These are phyloP conservation scores for Retiboletus fuscus DNA, from an alignment of 1,284 basidiomycete genomes.

Conservation along the genomic window DNA sequence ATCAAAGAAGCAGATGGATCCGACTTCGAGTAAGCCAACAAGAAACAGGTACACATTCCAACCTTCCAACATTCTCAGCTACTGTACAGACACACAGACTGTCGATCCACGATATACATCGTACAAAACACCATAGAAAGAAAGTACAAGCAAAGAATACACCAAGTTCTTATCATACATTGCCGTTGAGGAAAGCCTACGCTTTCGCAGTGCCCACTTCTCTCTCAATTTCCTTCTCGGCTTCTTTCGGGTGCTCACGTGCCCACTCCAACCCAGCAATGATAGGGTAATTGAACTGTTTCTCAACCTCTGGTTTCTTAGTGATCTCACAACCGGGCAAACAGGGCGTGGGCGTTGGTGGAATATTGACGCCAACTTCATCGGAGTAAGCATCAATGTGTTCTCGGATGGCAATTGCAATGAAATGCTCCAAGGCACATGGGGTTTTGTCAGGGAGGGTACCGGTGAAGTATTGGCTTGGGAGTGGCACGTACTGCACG, in stretches of 20 bases:
- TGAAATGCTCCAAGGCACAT: background rate
- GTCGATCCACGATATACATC: background rate
- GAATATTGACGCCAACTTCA: background rate
- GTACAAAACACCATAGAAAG: background rate
- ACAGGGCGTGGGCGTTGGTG: background rate
- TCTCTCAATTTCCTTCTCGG: background rate
- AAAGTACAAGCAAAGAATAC: background rate
- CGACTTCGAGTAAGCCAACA: too few relatives aligned
- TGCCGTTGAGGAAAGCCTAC: background rate
- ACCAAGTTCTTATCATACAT: too few relatives aligned
- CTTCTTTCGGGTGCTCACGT: constrained; percentile 18
- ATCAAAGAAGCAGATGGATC: too few relatives aligned
- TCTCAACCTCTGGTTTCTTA: constrained; percentile 14
- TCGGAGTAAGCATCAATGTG: constrained; percentile 14
- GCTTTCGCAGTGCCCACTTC: background rate
- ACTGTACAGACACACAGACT: background rate
- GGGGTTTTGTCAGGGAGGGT: background rate
- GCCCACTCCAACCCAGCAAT: constrained; percentile 25
- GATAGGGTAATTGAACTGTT: constrained; percentile 14
- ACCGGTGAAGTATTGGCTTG: constrained; percentile 18
- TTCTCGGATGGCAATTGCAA: background rate
- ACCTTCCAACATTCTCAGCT: background rate
- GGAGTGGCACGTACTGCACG: constrained; percentile 22
- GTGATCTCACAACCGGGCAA: background rate
- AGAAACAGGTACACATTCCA: background rate